These are phyloP conservation scores for Leccinum ochraceum DNA, from an alignment of 768 basidiomycete genomes.

Conservation along the genomic window DNA sequence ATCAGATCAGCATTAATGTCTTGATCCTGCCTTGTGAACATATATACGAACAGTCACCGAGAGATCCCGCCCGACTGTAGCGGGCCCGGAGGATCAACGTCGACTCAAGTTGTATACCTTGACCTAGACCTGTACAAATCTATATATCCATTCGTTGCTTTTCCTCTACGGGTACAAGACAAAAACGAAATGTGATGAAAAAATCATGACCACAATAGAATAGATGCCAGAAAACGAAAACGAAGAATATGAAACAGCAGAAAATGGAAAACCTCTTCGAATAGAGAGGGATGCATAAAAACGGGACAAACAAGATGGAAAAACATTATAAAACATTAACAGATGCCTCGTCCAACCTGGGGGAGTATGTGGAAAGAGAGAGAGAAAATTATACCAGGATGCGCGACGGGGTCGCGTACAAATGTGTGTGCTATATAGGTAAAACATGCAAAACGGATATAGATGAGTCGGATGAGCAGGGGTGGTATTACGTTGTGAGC, in stretches of 20 bases:
- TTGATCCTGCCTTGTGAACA: neutral
- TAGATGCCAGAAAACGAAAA: neutral
- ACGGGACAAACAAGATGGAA: neutral
- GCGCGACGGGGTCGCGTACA: neutral
- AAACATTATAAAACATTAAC: conserved; percentile 7
- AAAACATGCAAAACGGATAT: conserved; percentile 18
- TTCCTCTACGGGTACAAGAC: conserved; percentile 11
- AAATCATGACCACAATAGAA: neutral
- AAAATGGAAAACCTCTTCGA: neutral
- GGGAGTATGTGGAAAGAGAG: neutral
- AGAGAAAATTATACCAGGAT: conserved; percentile 4
- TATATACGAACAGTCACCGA: neutral
- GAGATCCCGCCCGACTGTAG: too few relatives aligned
- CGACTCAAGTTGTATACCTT: neutral
- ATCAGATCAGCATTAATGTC: neutral
- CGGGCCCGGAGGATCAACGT: too few relatives aligned
- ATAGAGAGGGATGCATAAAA: neutral
- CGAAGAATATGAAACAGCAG: neutral
- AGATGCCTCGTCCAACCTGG: neutral
- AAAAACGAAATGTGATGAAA: neutral
- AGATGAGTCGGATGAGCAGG: conserved; percentile 6
- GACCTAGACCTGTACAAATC: neutral
- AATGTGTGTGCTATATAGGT: conserved; percentile 21
- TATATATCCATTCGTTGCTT: neutral
- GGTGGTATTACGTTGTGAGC: conserved; percentile 2